phyloP scores from a whole-genome alignment of 2,329 filamentous ascomycete species.

The Pseudogymnoascus sp. region DNA sequence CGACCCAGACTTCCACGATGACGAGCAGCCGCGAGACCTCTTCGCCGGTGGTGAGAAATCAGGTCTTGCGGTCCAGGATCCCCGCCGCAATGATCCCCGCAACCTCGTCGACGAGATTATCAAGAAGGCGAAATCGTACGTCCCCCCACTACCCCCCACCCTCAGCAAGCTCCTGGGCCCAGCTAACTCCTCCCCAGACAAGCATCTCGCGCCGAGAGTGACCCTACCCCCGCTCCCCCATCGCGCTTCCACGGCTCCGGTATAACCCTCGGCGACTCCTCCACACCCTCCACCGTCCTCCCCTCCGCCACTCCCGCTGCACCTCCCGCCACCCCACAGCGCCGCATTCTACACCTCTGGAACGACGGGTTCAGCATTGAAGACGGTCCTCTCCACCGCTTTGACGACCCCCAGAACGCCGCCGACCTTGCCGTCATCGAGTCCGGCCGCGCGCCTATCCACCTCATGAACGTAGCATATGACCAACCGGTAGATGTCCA shows the following conservation, averaged over 20 bases:
- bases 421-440: conserved; percentile 68
- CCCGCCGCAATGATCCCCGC: conserved; percentile 42
- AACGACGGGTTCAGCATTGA: conserved; percentile 78
- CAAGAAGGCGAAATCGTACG: conserved; percentile 53
- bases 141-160: neutral
- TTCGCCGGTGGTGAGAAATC: conserved; percentile 85
- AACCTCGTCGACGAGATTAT: conserved; percentile 56
- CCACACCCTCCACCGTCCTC: conserved; percentile 59
- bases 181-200: conserved; percentile 40
- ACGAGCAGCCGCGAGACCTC: conserved; percentile 56
- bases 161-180: neutral
- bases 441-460: conserved; percentile 64
- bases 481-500: conserved; percentile 74
- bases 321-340: conserved; percentile 42
- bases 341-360: conserved; percentile 71
- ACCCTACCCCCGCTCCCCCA: conserved; percentile 40
- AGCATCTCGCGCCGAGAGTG: conserved; percentile 45
- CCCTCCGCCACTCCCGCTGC: conserved; percentile 32
- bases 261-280: conserved; percentile 71
- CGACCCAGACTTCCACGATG: conserved; percentile 44
- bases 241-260: conserved; percentile 60
- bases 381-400: conserved; percentile 68
- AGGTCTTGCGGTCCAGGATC: conserved; percentile 59
- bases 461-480: conserved; percentile 66
- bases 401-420: conserved; percentile 69